Evolutionary conservation across 2,329 filamentous ascomycete species (phyloP).

Genomic region (Aspergillus latus): DNA sequence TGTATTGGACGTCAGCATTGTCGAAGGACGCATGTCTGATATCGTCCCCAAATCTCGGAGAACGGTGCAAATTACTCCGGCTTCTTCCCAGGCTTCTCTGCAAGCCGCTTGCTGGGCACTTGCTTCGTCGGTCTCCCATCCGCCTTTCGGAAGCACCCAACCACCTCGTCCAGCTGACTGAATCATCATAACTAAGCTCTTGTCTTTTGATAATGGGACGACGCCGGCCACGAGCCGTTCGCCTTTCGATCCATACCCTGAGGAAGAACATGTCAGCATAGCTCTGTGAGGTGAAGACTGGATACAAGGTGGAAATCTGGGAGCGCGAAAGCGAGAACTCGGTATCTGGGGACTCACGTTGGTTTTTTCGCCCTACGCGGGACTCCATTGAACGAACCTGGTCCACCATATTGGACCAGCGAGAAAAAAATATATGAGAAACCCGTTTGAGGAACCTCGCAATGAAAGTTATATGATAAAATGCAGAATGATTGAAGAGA

Average conservation of each 20-base stretch:
- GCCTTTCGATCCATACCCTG: conserved; percentile 88
- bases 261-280: conserved; percentile 22
- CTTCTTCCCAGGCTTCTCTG: conserved; percentile 97
- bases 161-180: conserved; percentile 87
- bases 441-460: conserved; percentile 4
- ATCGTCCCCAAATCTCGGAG: conserved; percentile 85
- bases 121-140: conserved; percentile 93
- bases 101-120: conserved; percentile 79
- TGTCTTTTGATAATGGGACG: conserved; percentile 83
- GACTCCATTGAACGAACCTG: conserved; percentile 49
- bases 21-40: conserved; percentile 67
- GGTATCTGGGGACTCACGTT: conserved; percentile 43
- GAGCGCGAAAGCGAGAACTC: conserved; percentile 2
- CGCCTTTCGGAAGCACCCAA: conserved; percentile 97
- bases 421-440: conserved; percentile 16
- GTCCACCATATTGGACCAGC: conserved; percentile 36
- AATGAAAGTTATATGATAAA: conserved; percentile 15
- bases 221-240: conserved; percentile 94
- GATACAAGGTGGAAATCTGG: background rate
- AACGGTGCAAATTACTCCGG: conserved; percentile 82
- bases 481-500: conserved; percentile 7
- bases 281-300: background rate
- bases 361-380: conserved; percentile 50
- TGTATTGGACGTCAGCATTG: conserved; percentile 55
- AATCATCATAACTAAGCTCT: conserved; percentile 85